phyloP scores from a whole-genome alignment of 805 yeast species.

The Jamesozyma gamospora region DNA sequence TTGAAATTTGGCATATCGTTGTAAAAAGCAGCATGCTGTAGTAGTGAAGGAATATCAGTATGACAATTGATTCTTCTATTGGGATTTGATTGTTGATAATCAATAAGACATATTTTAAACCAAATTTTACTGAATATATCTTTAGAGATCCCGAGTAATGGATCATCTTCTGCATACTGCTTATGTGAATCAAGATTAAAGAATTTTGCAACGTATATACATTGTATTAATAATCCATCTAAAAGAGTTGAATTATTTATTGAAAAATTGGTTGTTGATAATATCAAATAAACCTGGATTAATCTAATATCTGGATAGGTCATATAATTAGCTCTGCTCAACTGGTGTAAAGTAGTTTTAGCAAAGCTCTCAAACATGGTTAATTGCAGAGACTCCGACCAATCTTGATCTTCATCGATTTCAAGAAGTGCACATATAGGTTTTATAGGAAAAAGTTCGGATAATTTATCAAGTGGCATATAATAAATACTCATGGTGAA shows the following conservation, averaged over 20 bases:
- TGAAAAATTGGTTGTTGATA: conserved; percentile 20
- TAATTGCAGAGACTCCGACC: conserved; percentile 13
- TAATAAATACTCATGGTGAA: conserved; percentile 23
- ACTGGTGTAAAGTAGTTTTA: conserved; percentile 9
- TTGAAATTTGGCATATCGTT: conserved; percentile 19
- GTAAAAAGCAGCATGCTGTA: conserved; percentile 22
- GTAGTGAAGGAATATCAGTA: conserved; percentile 19
- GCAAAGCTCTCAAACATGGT: conserved; percentile 11
- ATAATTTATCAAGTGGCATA: conserved; percentile 14
- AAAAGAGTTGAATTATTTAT: conserved; percentile 7
- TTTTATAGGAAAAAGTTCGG: conserved; percentile 5
- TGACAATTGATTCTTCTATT: conserved; percentile 15
- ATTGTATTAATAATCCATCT: conserved; percentile 16
- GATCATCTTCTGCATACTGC: conserved; percentile 16
- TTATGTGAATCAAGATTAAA: conserved; percentile 17
- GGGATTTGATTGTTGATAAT: conserved; percentile 22
- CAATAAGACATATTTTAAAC: conserved; percentile 20
- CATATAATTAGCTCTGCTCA: conserved; percentile 14
- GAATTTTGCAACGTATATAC: conserved; percentile 19
- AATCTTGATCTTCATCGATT: conserved; percentile 3
- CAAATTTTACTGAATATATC: conserved; percentile 21
- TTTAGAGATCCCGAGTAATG: conserved; percentile 16
- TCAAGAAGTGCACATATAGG: conserved; percentile 6
- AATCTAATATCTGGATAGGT: conserved; percentile 21
- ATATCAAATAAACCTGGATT: conserved; percentile 19